Evolutionary conservation across 345 rosid species (phyloP).

Genomic region (Luvunga scandens): DNA sequence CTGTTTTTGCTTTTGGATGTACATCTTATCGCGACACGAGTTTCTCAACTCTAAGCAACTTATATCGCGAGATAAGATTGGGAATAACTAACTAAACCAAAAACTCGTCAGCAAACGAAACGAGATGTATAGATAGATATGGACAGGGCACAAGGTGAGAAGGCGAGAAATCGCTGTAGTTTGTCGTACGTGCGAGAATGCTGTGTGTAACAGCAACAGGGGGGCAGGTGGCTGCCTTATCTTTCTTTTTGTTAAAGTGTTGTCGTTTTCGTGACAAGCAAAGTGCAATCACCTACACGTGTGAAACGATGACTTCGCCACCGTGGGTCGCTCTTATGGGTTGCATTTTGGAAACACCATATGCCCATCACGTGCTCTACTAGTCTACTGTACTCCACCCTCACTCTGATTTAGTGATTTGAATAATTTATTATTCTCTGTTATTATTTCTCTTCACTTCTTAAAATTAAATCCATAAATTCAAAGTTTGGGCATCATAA

Average conservation of each 20-base stretch:
- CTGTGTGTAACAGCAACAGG: no score
- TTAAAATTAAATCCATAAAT: no score
- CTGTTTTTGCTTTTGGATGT: neutral
- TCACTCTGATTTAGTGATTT: no score
- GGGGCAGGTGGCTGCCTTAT: conserved; percentile 26
- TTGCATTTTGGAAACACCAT: neutral
- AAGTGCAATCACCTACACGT: neutral
- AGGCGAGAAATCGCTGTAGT: neutral
- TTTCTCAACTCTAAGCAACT: neutral
- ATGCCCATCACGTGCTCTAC: neutral
- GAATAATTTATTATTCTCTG: no score
- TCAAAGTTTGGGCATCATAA: no score
- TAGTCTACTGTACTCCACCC: no score
- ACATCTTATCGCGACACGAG: neutral
- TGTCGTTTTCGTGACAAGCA: neutral
- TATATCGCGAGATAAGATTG: neutral
- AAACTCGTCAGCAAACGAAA: neutral
- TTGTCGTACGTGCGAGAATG: neutral
- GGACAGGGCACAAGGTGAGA: neutral
- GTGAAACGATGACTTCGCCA: neutral
- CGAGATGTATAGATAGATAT: no score
- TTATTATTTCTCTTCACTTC: no score
- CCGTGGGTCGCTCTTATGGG: neutral
- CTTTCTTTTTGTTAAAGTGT: neutral
- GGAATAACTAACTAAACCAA: neutral